Evolutionary conservation across 352 stramenopile genomes (phyloP), one percentile per base, ranked within the genome.

Genomic region (Pythium periplocum): DNA sequence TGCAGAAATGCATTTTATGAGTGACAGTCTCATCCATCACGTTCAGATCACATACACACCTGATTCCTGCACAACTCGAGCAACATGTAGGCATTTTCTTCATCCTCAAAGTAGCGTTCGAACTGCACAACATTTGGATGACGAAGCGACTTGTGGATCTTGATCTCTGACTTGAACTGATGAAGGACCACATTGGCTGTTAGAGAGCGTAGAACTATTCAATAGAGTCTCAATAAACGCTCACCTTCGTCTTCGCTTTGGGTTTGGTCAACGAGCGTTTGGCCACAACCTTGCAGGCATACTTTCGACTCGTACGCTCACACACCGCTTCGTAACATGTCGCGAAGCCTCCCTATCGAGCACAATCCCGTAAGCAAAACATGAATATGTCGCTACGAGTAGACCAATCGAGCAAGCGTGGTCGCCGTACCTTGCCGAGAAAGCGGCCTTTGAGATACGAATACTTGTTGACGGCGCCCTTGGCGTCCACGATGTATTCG

Each of bases 91-190:
- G 92, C 93, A 60, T 99, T 98, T 36, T 95, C 79, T 30, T 86
- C 73, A 70, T 99, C 97, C 64, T 99, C 97, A 69, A 99, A 99
- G 67, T 97, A 99, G 53, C 98, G 95, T 49, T 99, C 95, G 67
- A 98, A 99, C 62, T 97, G 86, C 31, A 98, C 97, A 54, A 99
- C 75, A 51, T 98, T 82, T 9, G 75, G 66, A 62, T 99, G 97
- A 51, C 96, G 87, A 49, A 99, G 82, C 30, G 83, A 88, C 51
- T 97, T 90, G 82, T 99, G 97, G 64, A 99, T 99, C 70, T 98
- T 98, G 71, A 99, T 99, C 67, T 99, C 97, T 12, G 92, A 97
- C 39, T 82, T 89, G 69, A 95, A 92, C 80, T 90, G 67, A 46
- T 48, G 38, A 42, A 62, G 26, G 34, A 53, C 32, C 43, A 55